Base-by-base conservation (phyloP, 192 early-diverging fungal genomes). In the Coemansia pectinata region DNA sequence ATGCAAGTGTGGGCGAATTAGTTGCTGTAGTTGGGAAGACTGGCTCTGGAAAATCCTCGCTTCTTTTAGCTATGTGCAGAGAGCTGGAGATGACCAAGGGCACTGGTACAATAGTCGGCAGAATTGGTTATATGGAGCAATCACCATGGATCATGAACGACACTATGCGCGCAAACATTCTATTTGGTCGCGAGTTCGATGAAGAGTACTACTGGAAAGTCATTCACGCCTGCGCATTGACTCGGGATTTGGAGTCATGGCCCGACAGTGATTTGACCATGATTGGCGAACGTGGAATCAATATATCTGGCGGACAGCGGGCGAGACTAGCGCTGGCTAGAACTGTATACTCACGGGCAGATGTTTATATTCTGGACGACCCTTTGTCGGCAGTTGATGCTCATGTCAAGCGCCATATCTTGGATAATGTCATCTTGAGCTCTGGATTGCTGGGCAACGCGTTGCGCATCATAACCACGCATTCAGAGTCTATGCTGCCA, bases 21-120 rank as follows among this genome's bases (percentile, higher is more conserved):
- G 25, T 27, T 27, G 93, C 90, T 0, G 72, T 96, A 33, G 89
- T 94, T 15, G 94, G 94, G 0, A 74, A 87, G 1, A 91, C 94
- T 14, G 94, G 92, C 10, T 79, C 84, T 25, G 93, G 93, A 52
- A 96, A 96, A 65, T 90, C 88, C 0, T 89, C 91, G 0, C 76
- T 96, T 6, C 71, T 96, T 0, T 88, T 87, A 44, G 88, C 91
- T 11, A 70, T 96, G 42, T 83, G 94, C 21, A 90, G 93, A 11
- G 93, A 94, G 67, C 90, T 92, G 84, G 86, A 79, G 55, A 78
- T 83, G 34, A 60, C 66, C 5, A 40, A 61, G 23, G 67, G 67
- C 3, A 6, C 67, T n/a, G 84, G 92, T 4, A 60, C 71, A 4
- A 77, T 91, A 17, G 83, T 86, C 27, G 90, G 91, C 7, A 79